Percentiles rank a stretch among this genome's conserved stretches.
Conservation (phyloP, 352 stramenopile species). For the Phytophthora sp. region DNA sequence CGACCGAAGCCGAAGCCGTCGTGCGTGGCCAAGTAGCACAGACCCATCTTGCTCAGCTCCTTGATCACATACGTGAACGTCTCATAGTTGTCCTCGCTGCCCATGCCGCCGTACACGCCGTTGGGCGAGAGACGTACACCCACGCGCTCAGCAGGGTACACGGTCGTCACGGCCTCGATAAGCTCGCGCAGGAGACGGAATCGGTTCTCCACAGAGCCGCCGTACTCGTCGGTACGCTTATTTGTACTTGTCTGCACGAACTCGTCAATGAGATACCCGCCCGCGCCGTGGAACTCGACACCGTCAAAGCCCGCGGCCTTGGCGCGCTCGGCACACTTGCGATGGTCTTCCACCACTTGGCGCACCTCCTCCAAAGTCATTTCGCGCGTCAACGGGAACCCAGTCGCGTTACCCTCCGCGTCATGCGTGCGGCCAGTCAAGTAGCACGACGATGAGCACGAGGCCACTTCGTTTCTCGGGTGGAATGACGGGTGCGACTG, state of each 20-base stretch:
- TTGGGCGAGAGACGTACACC: slow-evolving; percentile 43
- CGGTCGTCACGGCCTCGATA: slow-evolving; percentile 55
- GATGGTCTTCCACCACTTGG: slow-evolving; percentile 68
- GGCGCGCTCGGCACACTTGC: slow-evolving; percentile 52
- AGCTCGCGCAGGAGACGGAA: slow-evolving; percentile 69
- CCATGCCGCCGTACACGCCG: slow-evolving; percentile 41
- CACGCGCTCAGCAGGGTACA: slow-evolving; percentile 27
- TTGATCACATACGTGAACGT: slow-evolving; percentile 46
- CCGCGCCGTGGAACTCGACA: slow-evolving; percentile 74
- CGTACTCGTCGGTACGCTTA: slow-evolving; percentile 80
- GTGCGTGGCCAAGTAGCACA: slow-evolving; percentile 47
- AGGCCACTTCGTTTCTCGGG: slow-evolving; percentile 40
- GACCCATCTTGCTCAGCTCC: slow-evolving; percentile 34
- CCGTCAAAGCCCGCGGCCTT: slow-evolving; percentile 75
- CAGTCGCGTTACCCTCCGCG: slow-evolving; percentile 26
- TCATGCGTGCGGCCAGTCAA: slow-evolving; percentile 33
- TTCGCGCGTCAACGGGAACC: slow-evolving; percentile 46
- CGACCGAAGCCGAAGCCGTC: slow-evolving; percentile 42
- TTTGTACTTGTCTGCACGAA: slow-evolving; percentile 87
- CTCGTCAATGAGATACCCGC: slow-evolving; percentile 92
- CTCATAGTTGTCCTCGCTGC: slow-evolving; percentile 46
- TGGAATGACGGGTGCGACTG: slow-evolving; percentile 43
- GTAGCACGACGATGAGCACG: slow-evolving; percentile 53
- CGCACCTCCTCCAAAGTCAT: slow-evolving; percentile 77
- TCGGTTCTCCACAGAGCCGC: slow-evolving; percentile 82